These are phyloP conservation scores for Zea luxurians DNA, from an alignment of 176 grass and related monocot species.

Conservation along the genomic window DNA sequence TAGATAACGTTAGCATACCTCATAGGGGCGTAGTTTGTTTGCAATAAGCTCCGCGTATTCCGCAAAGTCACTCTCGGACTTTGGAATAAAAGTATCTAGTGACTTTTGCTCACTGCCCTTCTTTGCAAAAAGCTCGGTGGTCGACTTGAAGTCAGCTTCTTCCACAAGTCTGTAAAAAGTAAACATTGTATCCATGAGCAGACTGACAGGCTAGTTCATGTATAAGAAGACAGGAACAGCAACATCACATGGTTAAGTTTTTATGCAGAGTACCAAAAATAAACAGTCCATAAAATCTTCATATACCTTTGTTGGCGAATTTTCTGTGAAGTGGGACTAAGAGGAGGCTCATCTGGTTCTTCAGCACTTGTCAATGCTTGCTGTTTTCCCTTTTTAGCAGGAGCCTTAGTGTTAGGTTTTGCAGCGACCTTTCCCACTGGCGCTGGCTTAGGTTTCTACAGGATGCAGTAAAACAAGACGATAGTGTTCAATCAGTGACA, in stretches of 20 bases:
- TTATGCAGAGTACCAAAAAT: not conserved
- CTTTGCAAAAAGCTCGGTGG: conserved; percentile 78
- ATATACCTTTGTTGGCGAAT: conserved; percentile 82
- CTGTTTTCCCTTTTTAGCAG: conserved; percentile 73
- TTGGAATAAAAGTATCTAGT: conserved; percentile 78
- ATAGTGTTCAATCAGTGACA: conserved; percentile 20
- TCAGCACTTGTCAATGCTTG: conserved; percentile 54
- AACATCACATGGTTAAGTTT: not conserved
- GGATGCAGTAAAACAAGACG: conserved; percentile 12
- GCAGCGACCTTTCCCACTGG: conserved; percentile 45
- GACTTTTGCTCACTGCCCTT: conserved; percentile 61
- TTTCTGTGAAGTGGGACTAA: conserved; percentile 74
- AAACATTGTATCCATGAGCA: not conserved
- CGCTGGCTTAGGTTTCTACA: conserved; percentile 65
- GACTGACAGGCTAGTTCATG: not conserved
- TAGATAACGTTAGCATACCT: conserved; percentile 45
- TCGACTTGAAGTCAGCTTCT: conserved; percentile 87
- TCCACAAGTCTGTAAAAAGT: conserved; percentile 64
- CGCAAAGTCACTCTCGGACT: conserved; percentile 72
- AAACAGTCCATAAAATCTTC: not conserved
- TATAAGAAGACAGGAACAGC: too few relatives aligned
- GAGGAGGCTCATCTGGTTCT: conserved; percentile 51
- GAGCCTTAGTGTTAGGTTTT: conserved; percentile 55
- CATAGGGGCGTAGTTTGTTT: conserved; percentile 67
- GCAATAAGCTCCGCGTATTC: conserved; percentile 81